Percentiles rank a stretch among this genome's conserved stretches.
Conservation (phyloP, 2,329 filamentous ascomycete species). For the Xylariaceae sp. region DNA sequence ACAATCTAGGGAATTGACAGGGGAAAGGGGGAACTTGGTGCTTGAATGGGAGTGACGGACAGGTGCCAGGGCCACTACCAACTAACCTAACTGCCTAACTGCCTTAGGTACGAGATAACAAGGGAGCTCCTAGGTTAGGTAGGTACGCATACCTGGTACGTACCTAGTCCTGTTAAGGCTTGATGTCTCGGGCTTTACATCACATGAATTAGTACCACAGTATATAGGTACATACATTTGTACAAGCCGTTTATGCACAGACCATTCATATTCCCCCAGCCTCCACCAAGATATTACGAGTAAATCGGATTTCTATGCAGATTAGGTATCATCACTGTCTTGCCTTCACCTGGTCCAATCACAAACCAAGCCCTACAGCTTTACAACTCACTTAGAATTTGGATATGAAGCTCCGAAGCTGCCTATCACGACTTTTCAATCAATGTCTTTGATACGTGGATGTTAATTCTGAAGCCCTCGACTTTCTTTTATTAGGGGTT, state of each 20-base stretch:
- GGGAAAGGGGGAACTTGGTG: background rate
- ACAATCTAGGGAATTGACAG: background rate
- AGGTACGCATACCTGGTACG: too few relatives aligned
- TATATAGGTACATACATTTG: too few relatives aligned
- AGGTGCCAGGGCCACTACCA: background rate
- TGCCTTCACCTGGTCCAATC: background rate
- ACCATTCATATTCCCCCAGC: background rate
- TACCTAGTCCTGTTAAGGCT: too few relatives aligned
- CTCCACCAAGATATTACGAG: background rate
- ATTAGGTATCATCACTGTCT: background rate
- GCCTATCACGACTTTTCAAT: background rate
- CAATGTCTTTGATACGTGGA: background rate
- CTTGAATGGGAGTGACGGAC: background rate
- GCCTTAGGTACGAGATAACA: background rate
- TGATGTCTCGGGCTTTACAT: too few relatives aligned
- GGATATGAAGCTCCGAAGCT: background rate
- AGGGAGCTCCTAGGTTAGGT: background rate
- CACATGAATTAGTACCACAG: too few relatives aligned
- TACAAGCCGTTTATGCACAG: background rate
- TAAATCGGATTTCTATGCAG: background rate
- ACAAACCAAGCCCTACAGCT: background rate
- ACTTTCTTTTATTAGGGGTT: background rate
- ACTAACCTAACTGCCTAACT: background rate
- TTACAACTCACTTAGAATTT: background rate
- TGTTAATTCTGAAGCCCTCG: background rate